phyloP scores from a whole-genome alignment of 257 asterid species.

The Solanum pimpinellifolium region DNA sequence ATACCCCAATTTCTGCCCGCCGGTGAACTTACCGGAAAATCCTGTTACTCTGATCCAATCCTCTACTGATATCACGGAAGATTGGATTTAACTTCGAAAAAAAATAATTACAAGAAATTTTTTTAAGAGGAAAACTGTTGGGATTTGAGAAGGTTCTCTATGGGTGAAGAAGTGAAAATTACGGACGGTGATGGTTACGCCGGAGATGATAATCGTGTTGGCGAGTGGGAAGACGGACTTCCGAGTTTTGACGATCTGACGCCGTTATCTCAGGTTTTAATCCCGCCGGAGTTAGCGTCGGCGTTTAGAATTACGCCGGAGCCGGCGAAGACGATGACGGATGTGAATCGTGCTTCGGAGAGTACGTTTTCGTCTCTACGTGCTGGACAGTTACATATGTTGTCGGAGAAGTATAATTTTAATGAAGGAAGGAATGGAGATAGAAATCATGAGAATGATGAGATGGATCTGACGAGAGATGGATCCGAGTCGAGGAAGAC shows the following conservation, averaged over 20 bases:
- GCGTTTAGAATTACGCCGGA: conserved; percentile 14
- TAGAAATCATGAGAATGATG: conserved; percentile 2
- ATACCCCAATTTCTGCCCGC: neutral
- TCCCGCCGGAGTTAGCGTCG: conserved; percentile 10
- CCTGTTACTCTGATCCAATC: neutral
- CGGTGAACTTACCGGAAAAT: neutral
- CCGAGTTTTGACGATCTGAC: conserved; percentile 13
- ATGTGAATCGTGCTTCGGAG: conserved; percentile 13
- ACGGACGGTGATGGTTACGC: conserved; percentile 3
- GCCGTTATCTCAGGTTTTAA: conserved; percentile 8
- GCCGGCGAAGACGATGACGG: conserved; percentile 3
- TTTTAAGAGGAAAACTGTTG: neutral
- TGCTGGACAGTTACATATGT: neutral
- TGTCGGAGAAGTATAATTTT: neutral
- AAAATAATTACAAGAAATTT: neutral
- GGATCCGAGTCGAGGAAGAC: conserved; percentile 11
- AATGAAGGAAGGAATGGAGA: neutral
- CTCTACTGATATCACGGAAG: neutral
- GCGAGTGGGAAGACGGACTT: conserved; percentile 12
- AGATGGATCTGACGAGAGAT: neutral
- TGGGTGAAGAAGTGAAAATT: conserved; percentile 55
- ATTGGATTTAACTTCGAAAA: neutral
- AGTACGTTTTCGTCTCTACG: neutral
- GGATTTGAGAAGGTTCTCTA: neutral
- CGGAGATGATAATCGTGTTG: conserved; percentile 1